These are phyloP conservation scores for Starmerella vitae DNA, from an alignment of 805 yeast species.

Conservation along the genomic window DNA sequence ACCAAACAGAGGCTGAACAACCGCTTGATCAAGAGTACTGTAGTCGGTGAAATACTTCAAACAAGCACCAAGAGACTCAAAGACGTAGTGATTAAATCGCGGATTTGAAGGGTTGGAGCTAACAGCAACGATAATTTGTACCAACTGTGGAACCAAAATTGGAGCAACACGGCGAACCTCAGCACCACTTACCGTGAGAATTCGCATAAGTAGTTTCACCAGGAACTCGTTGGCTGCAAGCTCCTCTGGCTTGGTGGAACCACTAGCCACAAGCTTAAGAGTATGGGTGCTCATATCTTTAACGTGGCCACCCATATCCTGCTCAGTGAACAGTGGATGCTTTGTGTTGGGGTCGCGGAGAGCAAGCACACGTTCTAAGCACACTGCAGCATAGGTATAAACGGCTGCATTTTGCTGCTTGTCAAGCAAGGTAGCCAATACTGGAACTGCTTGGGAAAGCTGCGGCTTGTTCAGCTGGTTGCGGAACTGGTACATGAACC, in stretches of 20 bases:
- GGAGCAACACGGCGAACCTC: slow-evolving; percentile 25
- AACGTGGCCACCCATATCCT: slow-evolving; percentile 50
- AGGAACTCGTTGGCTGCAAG: slow-evolving; percentile 89
- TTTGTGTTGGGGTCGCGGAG: slow-evolving; percentile 37
- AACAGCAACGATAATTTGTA: slow-evolving; percentile 55
- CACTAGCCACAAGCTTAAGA: slow-evolving; percentile 50
- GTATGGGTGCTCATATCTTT: slow-evolving; percentile 51
- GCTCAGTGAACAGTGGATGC: slow-evolving; percentile 51
- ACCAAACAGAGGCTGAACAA: slow-evolving; percentile 53
- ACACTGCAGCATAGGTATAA: slow-evolving; percentile 84
- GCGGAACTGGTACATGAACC: slow-evolving; percentile 77
- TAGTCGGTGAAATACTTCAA: slow-evolving; percentile 35
- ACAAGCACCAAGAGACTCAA: slow-evolving; percentile 74
- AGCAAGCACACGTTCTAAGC: slow-evolving; percentile 76
- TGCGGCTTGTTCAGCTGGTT: slow-evolving; percentile 85
- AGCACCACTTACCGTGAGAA: slow-evolving; percentile 58
- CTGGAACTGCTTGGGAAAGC: slow-evolving; percentile 62
- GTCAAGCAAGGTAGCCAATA: slow-evolving; percentile 55
- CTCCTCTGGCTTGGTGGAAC: slow-evolving; percentile 64
- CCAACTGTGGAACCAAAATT: slow-evolving; percentile 47
- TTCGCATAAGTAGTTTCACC: slow-evolving; percentile 78
- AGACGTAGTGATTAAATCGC: slow-evolving; percentile 74
- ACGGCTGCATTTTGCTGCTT: slow-evolving; percentile 57
- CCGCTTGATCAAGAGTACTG: slow-evolving; percentile 32
- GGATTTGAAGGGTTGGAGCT: slow-evolving; percentile 92